These are phyloP conservation scores for Claviceps sorghi DNA, from an alignment of 2,329 filamentous ascomycete species.

Conservation along the genomic window DNA sequence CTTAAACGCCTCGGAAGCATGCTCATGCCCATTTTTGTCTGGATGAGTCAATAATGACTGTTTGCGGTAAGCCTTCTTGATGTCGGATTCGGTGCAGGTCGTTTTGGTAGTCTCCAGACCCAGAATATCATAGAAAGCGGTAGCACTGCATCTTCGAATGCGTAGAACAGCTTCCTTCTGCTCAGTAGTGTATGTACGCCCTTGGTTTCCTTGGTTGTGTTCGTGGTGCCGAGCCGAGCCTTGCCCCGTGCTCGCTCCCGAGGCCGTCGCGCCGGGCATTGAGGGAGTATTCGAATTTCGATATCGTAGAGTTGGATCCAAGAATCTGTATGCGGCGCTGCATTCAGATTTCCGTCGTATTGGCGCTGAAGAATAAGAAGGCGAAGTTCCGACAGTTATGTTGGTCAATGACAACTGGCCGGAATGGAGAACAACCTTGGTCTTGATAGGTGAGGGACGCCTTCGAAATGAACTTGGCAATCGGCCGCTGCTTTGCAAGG, in stretches of 20 bases:
- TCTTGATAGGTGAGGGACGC: neutral
- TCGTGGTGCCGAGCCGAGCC: conserved; percentile 36
- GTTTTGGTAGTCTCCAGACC: conserved; percentile 50
- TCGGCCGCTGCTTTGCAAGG: neutral
- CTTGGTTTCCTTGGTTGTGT: conserved; percentile 64
- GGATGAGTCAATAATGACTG: conserved; percentile 88
- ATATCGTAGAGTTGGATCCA: neutral
- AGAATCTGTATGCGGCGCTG: neutral
- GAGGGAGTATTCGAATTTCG: conserved; percentile 1
- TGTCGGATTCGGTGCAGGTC: conserved; percentile 62
- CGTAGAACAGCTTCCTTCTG: conserved; percentile 85
- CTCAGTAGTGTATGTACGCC: conserved; percentile 68
- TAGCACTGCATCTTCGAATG: conserved; percentile 69
- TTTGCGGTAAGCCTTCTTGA: conserved; percentile 97
- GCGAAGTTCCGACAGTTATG: neutral
- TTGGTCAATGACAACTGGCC: neutral
- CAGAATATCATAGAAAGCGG: conserved; percentile 92
- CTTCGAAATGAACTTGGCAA: too few relatives aligned
- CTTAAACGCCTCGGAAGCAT: conserved; percentile 97
- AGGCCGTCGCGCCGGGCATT: conserved; percentile 35
- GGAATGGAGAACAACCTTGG: neutral
- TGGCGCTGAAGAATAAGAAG: neutral
- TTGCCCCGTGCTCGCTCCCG: conserved; percentile 36
- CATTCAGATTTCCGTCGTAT: neutral
- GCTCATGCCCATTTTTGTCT: conserved; percentile 93